Evolutionary conservation across 2,329 filamentous ascomycete species (phyloP), one percentile per base, ranked within the genome.

Genomic region (Mollisiaceae sp.): DNA sequence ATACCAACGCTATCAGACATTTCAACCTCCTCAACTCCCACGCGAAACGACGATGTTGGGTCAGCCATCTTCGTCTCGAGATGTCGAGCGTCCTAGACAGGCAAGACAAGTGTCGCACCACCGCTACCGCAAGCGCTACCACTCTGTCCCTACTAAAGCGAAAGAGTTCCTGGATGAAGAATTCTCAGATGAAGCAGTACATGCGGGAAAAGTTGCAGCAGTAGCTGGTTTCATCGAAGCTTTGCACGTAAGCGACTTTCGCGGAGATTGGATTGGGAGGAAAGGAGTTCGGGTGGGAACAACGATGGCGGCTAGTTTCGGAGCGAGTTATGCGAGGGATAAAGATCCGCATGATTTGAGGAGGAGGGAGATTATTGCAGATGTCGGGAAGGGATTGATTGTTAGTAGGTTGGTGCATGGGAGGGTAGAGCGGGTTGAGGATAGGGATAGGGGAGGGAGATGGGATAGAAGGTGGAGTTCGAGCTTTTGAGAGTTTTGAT

Each of bases 161-260:
- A 11, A 20, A 11, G 20, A 27, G 1, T 50, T 50, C 12, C 11
- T 54, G 4, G 24, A 32, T 8, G 22, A 27, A 1, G 50, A 50
- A 9, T 11, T 63, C 43, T 54, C 36, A 4, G 24, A 35, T 9
- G 64, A 67, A 24, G 70, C 72, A 9, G 62, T 69, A 1, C 72
- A 75, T 12, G 72, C 68, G 0, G 72, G 71, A 18, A 71, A 74
- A 59, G 69, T 72, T 6, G 65, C 63, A 27, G 67, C 72, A 5
- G 67, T 74, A 5, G 76, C 78, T 0, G 74, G 80, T 55, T 62
- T 79, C 64, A 70, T 81, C 59, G 69, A 82, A 70, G 58, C 80
- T 77, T 57, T 79, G 69, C 0, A 80, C 78, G 67, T 80, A 79
- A 9, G 75, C 71, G 58, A 82, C 69, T 68, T 78, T 78, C 22